Evolutionary conservation across 208 protist species (phyloP).

Genomic region (Wallacemonas collosoma): DNA sequence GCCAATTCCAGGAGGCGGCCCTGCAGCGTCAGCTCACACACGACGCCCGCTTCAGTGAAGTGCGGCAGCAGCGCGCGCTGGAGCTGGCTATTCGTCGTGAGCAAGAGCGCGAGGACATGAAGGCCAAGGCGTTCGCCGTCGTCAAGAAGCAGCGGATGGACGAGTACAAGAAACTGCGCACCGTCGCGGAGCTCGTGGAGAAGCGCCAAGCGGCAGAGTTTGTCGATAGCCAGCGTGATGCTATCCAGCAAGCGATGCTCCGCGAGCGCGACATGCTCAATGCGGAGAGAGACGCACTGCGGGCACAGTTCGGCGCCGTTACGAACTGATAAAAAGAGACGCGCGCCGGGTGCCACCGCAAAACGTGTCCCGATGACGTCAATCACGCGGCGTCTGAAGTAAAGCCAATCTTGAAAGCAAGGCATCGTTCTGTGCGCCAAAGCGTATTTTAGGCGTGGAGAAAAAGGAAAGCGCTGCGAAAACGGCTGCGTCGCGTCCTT

Average conservation of each 20-base stretch:
- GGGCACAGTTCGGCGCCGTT: constrained; percentile 14
- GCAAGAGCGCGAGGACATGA: constrained; percentile 59
- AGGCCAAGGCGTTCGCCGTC: constrained; percentile 60
- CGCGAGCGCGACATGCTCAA: constrained; percentile 51
- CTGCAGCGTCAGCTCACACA: constrained; percentile 32
- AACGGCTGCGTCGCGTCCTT: no score
- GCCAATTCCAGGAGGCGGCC: constrained; percentile 34
- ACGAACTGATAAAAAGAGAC: constrained; percentile 4
- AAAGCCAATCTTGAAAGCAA: no score
- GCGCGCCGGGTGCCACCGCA: background rate
- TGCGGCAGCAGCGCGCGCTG: constrained; percentile 31
- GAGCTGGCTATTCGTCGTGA: constrained; percentile 49
- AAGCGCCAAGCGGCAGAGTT: constrained; percentile 57
- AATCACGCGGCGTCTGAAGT: no score
- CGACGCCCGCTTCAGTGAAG: constrained; percentile 36
- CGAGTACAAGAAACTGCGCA: constrained; percentile 78
- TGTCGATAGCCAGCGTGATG: constrained; percentile 50
- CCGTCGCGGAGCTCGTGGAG: constrained; percentile 58
- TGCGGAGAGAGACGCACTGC: constrained; percentile 30
- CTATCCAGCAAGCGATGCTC: constrained; percentile 41
- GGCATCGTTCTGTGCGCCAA: no score
- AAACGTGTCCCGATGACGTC: no score
- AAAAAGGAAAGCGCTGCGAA: no score
- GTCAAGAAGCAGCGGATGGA: constrained; percentile 60
- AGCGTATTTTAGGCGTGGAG: no score